Evolutionary conservation across 2,329 filamentous ascomycete species (phyloP), one percentile per base, ranked within the genome.

Genomic region (Chaetoscypha palmicola): DNA sequence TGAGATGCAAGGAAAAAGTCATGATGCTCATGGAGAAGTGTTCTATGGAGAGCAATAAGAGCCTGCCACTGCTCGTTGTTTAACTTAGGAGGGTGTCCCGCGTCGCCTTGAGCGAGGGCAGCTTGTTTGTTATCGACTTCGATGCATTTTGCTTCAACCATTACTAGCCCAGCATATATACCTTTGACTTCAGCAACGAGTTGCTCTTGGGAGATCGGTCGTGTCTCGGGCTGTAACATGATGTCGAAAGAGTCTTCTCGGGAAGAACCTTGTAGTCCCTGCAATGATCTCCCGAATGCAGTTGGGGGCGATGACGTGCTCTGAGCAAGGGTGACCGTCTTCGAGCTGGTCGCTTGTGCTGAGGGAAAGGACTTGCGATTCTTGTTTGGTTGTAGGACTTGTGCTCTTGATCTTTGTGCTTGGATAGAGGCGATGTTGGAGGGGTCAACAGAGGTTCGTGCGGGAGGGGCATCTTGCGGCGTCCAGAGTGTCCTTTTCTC

Each of bases 91-190:
- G 66, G 60, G 0, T 64, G 56, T 4, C 68, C 63, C 0, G 28
- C 14, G 38, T 64, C 66, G 4, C 70, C 65, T 0, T 78, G 74
- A 0, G 76, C 72, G 5, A 31, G 32, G 23, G 68, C 63, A 7
- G 68, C 67, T 53, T 81, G 74, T 35, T 73, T 68, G 33, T 76
- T 78, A 53, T 90, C 85, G 1, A 92, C 82, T 41, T 92, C 83
- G 0, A 92, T 88, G 55, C 90, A 87, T 94, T 51, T 91, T 91
- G 10, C 76, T 79, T 57, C 96, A 0, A 94, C 85, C 78, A 91
- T 86, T 0, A 86, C 81, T 0, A 95, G 64, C 0, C 85, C 86
- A 0, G 81, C 79, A 54, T 94, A 94, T 3, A 90, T 91, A 1
- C 47, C 44, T 20, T 47, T 47, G 0, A 44, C 43, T 35, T 49